These are phyloP conservation scores for Aureobasidium leucospermi DNA, from an alignment of 2,329 filamentous ascomycete species.

Conservation along the genomic window DNA sequence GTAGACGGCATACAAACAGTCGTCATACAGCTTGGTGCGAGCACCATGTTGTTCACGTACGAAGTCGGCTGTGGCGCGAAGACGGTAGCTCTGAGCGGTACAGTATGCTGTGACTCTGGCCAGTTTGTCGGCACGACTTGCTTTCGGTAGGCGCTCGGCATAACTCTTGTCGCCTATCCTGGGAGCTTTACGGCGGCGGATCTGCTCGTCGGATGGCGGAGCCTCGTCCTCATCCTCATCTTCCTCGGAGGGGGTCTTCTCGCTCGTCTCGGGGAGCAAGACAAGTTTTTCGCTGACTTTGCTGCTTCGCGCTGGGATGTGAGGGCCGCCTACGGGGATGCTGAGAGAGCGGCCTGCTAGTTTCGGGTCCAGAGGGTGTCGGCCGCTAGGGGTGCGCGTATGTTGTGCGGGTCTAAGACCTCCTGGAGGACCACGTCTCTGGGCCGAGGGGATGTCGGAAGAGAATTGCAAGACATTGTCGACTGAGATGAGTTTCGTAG, in stretches of 20 bases:
- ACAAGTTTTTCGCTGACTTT: slow-evolving; percentile 98
- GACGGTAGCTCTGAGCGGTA: slow-evolving; percentile 87
- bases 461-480: slow-evolving; percentile 93
- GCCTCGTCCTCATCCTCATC: slow-evolving; percentile 40
- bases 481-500: slow-evolving; percentile 69
- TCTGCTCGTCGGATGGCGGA: slow-evolving; percentile 61
- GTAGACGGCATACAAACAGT: slow-evolving; percentile 94
- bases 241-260: slow-evolving; percentile 33
- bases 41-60: slow-evolving; percentile 80
- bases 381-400: slow-evolving; percentile 42
- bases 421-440: slow-evolving; percentile 64
- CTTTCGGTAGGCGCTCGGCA: slow-evolving; percentile 85
- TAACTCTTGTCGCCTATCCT: slow-evolving; percentile 71
- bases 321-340: slow-evolving; percentile 36
- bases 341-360: slow-evolving; percentile 46
- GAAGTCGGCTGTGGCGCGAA: slow-evolving; percentile 82
- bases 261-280: slow-evolving; percentile 72
- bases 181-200: slow-evolving; percentile 56
- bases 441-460: slow-evolving; percentile 89
- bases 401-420: slow-evolving; percentile 42
- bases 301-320: slow-evolving; percentile 76
- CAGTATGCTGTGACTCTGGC: slow-evolving; percentile 92
- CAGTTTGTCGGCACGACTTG: slow-evolving; percentile 63
- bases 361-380: slow-evolving; percentile 47
- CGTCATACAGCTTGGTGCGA: slow-evolving; percentile 93